Evolutionary conservation across 192 early-diverging fungal genomes (phyloP).

Genomic region (Backusella psychrophila): DNA sequence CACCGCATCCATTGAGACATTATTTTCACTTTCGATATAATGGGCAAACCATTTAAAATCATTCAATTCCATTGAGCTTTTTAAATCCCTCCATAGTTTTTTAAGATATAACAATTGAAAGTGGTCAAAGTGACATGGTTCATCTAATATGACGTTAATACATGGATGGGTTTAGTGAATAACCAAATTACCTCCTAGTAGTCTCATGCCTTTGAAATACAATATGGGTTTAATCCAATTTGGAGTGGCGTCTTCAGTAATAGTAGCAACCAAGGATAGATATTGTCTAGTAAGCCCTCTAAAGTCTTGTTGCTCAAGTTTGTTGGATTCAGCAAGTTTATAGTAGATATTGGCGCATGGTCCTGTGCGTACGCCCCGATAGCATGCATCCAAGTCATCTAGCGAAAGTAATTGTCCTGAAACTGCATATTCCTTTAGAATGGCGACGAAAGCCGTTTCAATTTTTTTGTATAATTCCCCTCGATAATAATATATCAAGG

Average conservation of each 20-base stretch:
- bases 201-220: not conserved
- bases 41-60: not conserved
- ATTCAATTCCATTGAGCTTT: not conserved
- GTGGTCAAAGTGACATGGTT: not conserved
- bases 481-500: not conserved
- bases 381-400: not conserved
- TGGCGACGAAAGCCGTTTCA: not conserved
- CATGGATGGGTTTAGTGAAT: not conserved
- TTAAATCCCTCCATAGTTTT: not conserved
- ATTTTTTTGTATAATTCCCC: not conserved
- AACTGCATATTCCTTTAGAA: not conserved
- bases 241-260: not conserved
- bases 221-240: not conserved
- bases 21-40: not conserved
- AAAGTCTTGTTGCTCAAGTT: not conserved
- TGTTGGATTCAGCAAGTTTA: not conserved
- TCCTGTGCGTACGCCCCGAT: not conserved
- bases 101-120: constrained; percentile 1
- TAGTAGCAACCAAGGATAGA: not conserved
- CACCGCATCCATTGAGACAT: not conserved
- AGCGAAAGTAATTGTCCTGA: not conserved
- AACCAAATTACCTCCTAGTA: not conserved
- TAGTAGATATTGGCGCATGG: not conserved
- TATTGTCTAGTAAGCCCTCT: not conserved
- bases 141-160: not conserved